Conservation (phyloP, 768 basidiomycete species). For the Leucosporidium yakuticum region DNA sequence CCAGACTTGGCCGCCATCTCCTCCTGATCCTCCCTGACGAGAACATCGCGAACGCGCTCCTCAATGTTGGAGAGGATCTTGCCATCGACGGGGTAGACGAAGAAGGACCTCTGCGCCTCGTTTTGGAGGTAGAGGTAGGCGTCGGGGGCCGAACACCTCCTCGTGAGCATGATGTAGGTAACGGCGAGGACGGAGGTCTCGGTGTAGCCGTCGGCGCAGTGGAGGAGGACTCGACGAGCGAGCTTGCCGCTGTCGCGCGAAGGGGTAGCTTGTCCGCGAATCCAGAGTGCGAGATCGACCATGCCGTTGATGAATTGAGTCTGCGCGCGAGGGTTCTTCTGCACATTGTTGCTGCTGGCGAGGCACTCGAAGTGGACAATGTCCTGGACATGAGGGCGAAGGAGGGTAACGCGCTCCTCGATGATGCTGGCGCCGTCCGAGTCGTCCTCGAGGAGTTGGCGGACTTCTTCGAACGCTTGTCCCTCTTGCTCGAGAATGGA, state of each 20-base stretch:
- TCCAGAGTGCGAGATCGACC: slow-evolving; percentile 37
- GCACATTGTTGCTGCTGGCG: slow-evolving; percentile 2
- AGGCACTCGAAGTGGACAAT: slow-evolving; percentile 39
- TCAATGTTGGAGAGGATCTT: slow-evolving; percentile 46
- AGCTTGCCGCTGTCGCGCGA: slow-evolving; percentile 19
- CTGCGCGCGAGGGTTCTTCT: slow-evolving; percentile 1
- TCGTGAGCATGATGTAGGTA: slow-evolving; percentile 67
- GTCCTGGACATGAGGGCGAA: slow-evolving; percentile 28
- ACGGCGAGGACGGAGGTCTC: slow-evolving; percentile 85
- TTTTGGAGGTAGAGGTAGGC: slow-evolving; percentile 85
- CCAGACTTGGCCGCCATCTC: neutral
- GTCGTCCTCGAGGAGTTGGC: neutral
- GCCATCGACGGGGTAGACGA: slow-evolving; percentile 79
- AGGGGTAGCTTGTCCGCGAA: slow-evolving; percentile 31
- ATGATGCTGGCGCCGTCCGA: slow-evolving; percentile 3
- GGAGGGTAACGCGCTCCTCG: slow-evolving; percentile 14
- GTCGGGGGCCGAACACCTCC: slow-evolving; percentile 59
- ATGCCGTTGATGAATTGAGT: slow-evolving; percentile 25
- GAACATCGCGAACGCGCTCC: slow-evolving; percentile 24
- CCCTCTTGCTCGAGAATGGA: slow-evolving; percentile 22
- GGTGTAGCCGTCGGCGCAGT: slow-evolving; percentile 84
- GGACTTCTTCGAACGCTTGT: slow-evolving; percentile 22
- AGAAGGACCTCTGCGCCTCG: slow-evolving; percentile 61
- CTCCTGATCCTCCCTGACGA: slow-evolving; percentile 27
- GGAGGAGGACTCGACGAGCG: slow-evolving; percentile 57